Evolutionary conservation across 345 rosid genomes (phyloP), one percentile per base, ranked within the genome.

Genomic region (Streptanthus diversifolius): DNA sequence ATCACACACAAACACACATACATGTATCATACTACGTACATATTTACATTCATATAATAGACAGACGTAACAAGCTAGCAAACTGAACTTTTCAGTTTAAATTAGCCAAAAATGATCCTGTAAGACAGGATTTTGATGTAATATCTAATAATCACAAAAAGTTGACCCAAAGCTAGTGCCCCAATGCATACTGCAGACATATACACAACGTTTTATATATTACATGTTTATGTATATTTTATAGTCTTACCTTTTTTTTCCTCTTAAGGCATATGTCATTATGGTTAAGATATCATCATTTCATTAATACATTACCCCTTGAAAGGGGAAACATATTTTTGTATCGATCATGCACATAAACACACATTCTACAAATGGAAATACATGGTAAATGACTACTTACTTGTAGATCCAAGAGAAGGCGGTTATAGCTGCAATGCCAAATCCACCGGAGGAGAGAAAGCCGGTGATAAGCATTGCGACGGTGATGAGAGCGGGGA

Each of bases 391-490:
- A 13, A 62, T 13, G 25, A 12, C 13, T 17, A 1, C 64, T 71
- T 62, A 87, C 95, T 80, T 77, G 78, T 90, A 93, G 48, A 93
- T 85, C 98, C 98, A 93, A 7, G 96, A 83, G 72, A 93, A 78
- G 66, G 85, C 93, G 7, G 90, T 76, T 7, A 87, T 60, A 0
- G 97, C 92, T 0, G 92, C 97, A 5, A 90, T 76, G 5, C 96
- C 92, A 37, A 93, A 89, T 0, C 98, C 93, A 11, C 97, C 97
- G 0, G 97, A 90, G 24, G 96, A 77, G 19, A 86, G 61, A 82
- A 93, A 90, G 8, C 98, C 97, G 27, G 79, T 79, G 55, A 76
- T 63, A 35, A 90, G 36, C 11, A 90, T 73, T 11, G 82, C 80
- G 0, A 76, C 79, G 0, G 88, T 72, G 59, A 90, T 83, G 14